A percentile compares a stretch with the other conserved stretches of the same genome.
Evolutionary conservation across 331 rosid genomes (phyloP).

Genomic region (Quercus tomentella): DNA sequence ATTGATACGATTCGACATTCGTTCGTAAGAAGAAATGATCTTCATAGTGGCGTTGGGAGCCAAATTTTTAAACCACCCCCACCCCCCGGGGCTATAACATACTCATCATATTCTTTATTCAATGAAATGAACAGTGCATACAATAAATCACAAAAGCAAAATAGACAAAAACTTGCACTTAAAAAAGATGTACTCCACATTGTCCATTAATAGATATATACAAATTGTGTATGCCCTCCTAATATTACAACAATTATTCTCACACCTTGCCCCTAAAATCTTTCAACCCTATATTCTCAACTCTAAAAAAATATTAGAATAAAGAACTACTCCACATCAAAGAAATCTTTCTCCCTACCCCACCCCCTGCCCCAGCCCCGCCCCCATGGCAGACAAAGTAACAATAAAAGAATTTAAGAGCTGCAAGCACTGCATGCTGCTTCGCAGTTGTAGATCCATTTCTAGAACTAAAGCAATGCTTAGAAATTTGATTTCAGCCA

Average conservation of each 20-base stretch:
- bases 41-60: too few species aligned
- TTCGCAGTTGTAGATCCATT: slow-evolving; percentile 17
- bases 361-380: not conserved
- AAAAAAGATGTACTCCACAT: slow-evolving; percentile 1
- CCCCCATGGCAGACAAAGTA: slow-evolving; percentile 15
- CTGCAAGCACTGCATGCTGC: not conserved
- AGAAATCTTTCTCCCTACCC: not conserved
- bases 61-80: too few species aligned
- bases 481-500: slow-evolving; percentile 4
- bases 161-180: not conserved
- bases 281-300: slow-evolving; percentile 18
- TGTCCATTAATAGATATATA: slow-evolving; percentile 28
- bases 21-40: too few species aligned
- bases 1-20: too few species aligned
- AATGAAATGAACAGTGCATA: too few species aligned
- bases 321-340: not conserved
- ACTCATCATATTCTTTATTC: too few species aligned
- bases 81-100: too few species aligned
- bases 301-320: not conserved
- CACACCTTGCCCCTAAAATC: slow-evolving; percentile 12
- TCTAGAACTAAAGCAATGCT: slow-evolving; percentile 19
- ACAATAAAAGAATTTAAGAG: not conserved
- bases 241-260: slow-evolving; percentile 20
- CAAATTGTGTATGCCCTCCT: slow-evolving; percentile 16
- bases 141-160: not conserved